Evolutionary conservation across 176 grass and related monocot genomes (phyloP).

Genomic region (Microstegium vimineum): DNA sequence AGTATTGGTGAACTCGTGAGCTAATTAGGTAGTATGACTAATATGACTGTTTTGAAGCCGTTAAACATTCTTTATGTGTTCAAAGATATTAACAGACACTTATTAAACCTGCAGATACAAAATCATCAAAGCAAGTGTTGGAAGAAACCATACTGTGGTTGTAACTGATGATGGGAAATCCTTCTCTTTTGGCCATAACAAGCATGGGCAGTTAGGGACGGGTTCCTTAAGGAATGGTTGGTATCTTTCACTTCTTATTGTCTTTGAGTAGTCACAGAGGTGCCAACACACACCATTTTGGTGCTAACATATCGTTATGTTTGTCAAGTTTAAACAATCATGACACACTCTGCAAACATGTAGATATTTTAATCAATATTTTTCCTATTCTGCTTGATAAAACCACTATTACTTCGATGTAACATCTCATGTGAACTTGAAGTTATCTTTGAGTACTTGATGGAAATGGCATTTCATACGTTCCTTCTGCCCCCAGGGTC

Average conservation of each 20-base stretch:
- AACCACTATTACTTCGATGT: background rate
- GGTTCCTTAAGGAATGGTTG: conserved; percentile 74
- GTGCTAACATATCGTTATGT: background rate
- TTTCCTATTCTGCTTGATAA: background rate
- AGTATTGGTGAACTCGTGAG: background rate
- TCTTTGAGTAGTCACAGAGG: background rate
- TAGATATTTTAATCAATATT: background rate
- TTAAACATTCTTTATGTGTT: background rate
- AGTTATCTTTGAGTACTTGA: conserved; percentile 1
- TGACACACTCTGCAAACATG: background rate
- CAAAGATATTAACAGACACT: background rate
- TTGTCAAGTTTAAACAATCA: background rate
- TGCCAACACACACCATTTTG: background rate
- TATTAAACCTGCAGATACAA: conserved; percentile 55
- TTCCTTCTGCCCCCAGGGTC: background rate
- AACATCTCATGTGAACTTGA: background rate
- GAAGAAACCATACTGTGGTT: conserved; percentile 85
- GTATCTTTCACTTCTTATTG: conserved; percentile 21
- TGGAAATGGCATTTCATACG: background rate
- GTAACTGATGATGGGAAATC: conserved; percentile 81
- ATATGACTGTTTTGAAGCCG: background rate
- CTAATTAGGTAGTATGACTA: background rate
- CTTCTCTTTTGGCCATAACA: conserved; percentile 87
- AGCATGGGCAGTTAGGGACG: conserved; percentile 84
- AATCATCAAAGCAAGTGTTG: conserved; percentile 64